Percentiles rank a stretch among this genome's conserved stretches.
Evolutionary conservation across 2,329 filamentous ascomycete species (phyloP).

Genomic region (Pestalotiopsis sp.): DNA sequence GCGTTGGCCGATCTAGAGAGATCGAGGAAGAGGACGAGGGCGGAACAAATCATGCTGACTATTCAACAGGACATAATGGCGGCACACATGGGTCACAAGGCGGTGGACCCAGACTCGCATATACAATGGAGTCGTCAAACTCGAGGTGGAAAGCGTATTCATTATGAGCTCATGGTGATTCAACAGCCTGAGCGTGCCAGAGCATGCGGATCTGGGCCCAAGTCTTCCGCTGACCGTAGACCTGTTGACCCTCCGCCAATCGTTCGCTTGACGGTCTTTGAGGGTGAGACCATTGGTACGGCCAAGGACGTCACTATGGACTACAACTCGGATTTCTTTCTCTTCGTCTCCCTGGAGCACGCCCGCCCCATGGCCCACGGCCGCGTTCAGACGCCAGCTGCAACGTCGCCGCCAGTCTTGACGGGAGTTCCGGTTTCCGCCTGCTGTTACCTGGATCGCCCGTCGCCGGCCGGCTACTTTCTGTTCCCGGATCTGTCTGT

Average conservation of each 20-base stretch:
- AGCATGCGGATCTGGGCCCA: conserved; percentile 93
- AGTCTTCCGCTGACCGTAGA: conserved; percentile 87
- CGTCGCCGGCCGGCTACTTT: conserved; percentile 82
- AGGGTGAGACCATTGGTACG: conserved; percentile 64
- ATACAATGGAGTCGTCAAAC: conserved; percentile 55
- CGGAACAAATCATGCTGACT: background rate
- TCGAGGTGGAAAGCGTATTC: conserved; percentile 74
- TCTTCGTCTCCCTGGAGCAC: conserved; percentile 89
- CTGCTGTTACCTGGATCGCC: conserved; percentile 93
- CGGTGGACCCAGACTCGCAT: background rate
- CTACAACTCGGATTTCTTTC: conserved; percentile 97
- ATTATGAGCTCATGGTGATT: conserved; percentile 82
- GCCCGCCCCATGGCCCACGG: conserved; percentile 82
- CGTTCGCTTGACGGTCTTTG: conserved; percentile 84
- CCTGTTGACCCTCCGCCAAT: conserved; percentile 95
- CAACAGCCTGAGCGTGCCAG: conserved; percentile 94
- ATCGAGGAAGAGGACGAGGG: too few relatives aligned
- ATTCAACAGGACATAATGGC: conserved; percentile 2
- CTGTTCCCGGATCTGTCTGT: conserved; percentile 97
- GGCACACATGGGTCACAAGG: background rate
- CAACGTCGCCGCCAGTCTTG: conserved; percentile 77
- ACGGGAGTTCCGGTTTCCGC: conserved; percentile 94
- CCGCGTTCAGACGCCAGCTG: conserved; percentile 68
- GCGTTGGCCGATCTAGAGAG: too few relatives aligned
- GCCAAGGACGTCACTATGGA: conserved; percentile 79